A percentile compares a stretch with the other conserved stretches of the same genome.
Evolutionary conservation across 495 filamentous ascomycete species (phyloP).

Genomic region (Oidiodendron maius): DNA sequence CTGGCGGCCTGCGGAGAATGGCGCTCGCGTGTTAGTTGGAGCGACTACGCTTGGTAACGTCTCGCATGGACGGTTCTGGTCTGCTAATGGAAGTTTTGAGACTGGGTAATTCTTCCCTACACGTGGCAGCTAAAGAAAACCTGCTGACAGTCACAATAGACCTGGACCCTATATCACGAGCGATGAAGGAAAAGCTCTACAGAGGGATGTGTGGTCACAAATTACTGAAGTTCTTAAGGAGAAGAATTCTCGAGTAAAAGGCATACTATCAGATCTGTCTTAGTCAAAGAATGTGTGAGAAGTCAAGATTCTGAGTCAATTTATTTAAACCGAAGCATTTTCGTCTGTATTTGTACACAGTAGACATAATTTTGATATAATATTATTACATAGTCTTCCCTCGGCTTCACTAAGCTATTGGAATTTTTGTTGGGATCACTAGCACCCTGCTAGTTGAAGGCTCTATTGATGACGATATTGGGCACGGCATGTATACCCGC

Average conservation of each 20-base stretch:
- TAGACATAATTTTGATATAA: too few species aligned
- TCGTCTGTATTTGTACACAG: too few species aligned
- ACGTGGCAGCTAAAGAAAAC: constrained; percentile 4
- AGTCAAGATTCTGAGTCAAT: too few species aligned
- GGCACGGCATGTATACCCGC: too few species aligned
- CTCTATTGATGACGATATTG: too few species aligned
- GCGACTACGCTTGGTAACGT: constrained; percentile 7
- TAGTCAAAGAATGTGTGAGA: constrained; percentile 5
- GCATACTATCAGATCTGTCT: constrained; percentile 8
- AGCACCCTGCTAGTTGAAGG: too few species aligned
- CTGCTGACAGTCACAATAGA: constrained; percentile 11
- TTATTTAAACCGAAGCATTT: too few species aligned
- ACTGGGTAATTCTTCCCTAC: constrained; percentile 2
- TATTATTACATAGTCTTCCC: too few species aligned
- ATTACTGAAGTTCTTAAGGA: constrained; percentile 7
- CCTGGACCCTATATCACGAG: constrained; percentile 7
- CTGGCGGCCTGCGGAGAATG: constrained; percentile 7
- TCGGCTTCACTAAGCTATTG: too few species aligned
- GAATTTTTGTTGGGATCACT: too few species aligned
- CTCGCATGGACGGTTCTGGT: constrained; percentile 9
- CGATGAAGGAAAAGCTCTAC: constrained; percentile 7
- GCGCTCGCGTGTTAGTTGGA: constrained; percentile 9
- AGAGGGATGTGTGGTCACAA: constrained; percentile 7
- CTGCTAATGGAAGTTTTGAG: constrained; percentile 8
- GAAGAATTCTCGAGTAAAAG: constrained; percentile 10